Base-by-base conservation (phyloP, 208 protist genomes). In the Acanthamoeba triangularis region DNA sequence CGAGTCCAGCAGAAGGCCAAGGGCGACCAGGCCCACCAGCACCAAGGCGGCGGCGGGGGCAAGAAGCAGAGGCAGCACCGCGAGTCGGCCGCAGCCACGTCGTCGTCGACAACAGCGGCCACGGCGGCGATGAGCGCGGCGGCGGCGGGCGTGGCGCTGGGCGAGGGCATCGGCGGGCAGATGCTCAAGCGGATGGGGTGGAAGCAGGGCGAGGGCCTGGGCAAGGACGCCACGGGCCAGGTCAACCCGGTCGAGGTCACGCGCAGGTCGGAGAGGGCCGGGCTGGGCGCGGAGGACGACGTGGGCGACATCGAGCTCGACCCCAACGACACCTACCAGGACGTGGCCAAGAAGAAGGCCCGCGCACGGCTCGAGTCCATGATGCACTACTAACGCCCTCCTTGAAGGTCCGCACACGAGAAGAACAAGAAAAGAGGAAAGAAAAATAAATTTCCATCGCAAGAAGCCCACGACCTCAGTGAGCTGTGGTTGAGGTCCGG, bases 111-210 rank as follows among this genome's bases (percentile, higher is more conserved):
- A 7, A 44, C 69, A 7, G 30, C 25, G 25, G 10, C 69, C 30
- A 78, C 28, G 11, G 10, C 63, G 20, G 20, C 63, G 63, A 30
- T 72, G n/a, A 37, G n/a, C n/a, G 47, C 37, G 11, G 84, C 59
- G 52, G 84, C 49, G 25, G 41, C 49, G 13, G n/a, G 35, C 18
- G 56, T 49, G 41, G 56, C 84, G 30, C 52, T 90, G 84, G 59
- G 84, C 3, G 56, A 90, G 84, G 84, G 84, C 90, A 84, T 96
- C 30, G 94, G 94, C 33, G 54, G 63, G 8, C 59, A 80, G 47
- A 49, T 96, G 76, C 37, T 96, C 16, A 67, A 96, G 94, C 94
- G 47, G 28, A 96, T 96, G 94, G 94, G 94, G 20, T 96, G 94
- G 94, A 95, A 74, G 76, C 44, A 69, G 33, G 94, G 94, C n/a